Percentiles rank a stretch among this genome's conserved stretches.
These are phyloP conservation scores for Xylaria multiplex DNA, from an alignment of 2,329 filamentous ascomycete genomes.

Conservation along the genomic window DNA sequence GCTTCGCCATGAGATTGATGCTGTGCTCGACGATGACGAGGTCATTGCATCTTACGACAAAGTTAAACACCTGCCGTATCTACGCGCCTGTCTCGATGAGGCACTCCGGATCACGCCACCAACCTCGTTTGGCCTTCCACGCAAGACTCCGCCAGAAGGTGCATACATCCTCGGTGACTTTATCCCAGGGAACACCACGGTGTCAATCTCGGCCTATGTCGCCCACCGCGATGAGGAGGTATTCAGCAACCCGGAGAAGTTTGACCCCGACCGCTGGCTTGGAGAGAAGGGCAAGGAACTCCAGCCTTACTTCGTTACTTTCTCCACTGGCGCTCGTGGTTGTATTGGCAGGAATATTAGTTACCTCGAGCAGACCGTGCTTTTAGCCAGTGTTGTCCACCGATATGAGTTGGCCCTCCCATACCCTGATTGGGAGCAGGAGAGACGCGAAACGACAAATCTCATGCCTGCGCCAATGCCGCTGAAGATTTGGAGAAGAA, in stretches of 20 bases:
- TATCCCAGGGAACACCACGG: constrained; percentile 56
- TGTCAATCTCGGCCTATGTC: constrained; percentile 56
- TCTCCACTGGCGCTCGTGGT: constrained; percentile 3
- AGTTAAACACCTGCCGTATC: constrained; percentile 61
- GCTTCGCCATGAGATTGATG: constrained; percentile 58
- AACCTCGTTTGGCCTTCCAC: constrained; percentile 55
- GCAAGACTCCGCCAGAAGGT: constrained; percentile 58
- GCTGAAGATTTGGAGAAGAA: constrained; percentile 9
- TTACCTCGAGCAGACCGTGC: constrained; percentile 11
- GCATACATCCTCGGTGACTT: constrained; percentile 55
- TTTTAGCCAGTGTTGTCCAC: constrained; percentile 4
- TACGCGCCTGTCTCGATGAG: constrained; percentile 63
- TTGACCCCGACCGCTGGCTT: constrained; percentile 12
- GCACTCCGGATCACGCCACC: constrained; percentile 58
- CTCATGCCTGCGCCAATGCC: constrained; percentile 1
- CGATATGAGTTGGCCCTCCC: constrained; percentile 6
- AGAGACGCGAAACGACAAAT: not conserved
- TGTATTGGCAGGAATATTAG: constrained; percentile 15
- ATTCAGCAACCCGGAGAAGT: not conserved
- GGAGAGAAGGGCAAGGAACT: constrained; percentile 10
- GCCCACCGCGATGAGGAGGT: constrained; percentile 51
- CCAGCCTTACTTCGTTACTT: constrained; percentile 11
- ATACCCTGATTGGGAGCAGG: constrained; percentile 2
- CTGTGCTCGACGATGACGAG: constrained; percentile 55
- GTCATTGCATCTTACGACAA: constrained; percentile 60